Conservation (phyloP, 306 rosid genomes). For the Benincasa hispida region DNA sequence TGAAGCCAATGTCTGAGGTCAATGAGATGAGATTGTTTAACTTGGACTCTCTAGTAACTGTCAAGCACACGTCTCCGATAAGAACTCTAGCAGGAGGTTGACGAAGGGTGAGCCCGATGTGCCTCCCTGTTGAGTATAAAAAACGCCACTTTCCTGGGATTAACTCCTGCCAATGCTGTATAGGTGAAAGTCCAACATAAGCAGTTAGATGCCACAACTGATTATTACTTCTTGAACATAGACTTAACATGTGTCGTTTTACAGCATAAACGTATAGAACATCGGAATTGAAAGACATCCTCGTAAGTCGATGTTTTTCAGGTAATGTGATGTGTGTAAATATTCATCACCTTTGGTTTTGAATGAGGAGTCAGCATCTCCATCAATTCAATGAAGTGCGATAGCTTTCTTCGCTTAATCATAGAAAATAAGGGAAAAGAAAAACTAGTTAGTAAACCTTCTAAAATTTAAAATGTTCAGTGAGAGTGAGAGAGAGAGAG, state of each 20-base stretch:
- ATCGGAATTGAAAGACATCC: neutral
- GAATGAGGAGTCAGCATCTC: slow-evolving; percentile 91
- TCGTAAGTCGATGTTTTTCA: neutral
- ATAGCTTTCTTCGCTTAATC: slow-evolving; percentile 67
- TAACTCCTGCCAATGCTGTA: slow-evolving; percentile 76
- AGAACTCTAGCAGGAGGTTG: slow-evolving; percentile 74
- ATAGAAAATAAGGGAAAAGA: slow-evolving; percentile 5
- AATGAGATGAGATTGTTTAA: slow-evolving; percentile 42
- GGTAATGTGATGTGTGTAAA: neutral
- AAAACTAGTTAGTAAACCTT: slow-evolving; percentile 7
- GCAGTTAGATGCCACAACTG: neutral
- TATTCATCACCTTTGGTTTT: slow-evolving; percentile 63
- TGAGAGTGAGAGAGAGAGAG: neutral
- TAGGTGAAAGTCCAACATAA: neutral
- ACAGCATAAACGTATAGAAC: neutral
- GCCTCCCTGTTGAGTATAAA: slow-evolving; percentile 83
- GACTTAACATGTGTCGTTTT: neutral
- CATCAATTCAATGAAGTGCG: slow-evolving; percentile 84
- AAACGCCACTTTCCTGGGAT: slow-evolving; percentile 97
- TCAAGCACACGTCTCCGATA: slow-evolving; percentile 57
- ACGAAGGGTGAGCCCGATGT: slow-evolving; percentile 78
- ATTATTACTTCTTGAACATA: neutral
- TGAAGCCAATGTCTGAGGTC: slow-evolving; percentile 54
- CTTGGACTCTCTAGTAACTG: slow-evolving; percentile 40
- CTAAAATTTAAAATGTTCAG: neutral